Evolutionary conservation across 306 rosid species (phyloP).

Genomic region (Casuarina equisetifolia): DNA sequence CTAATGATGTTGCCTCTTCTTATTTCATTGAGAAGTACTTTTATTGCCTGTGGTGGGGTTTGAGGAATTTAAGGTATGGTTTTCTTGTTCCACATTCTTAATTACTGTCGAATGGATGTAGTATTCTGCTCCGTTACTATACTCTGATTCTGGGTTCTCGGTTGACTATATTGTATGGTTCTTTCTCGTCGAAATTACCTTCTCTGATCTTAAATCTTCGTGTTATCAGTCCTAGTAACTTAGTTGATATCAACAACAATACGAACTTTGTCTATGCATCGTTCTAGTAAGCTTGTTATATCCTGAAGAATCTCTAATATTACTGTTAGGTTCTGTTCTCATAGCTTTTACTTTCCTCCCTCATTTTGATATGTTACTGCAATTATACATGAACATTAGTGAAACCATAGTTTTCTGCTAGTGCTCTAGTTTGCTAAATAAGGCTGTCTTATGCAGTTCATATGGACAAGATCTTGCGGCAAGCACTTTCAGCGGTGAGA

Average conservation of each 20-base stretch:
- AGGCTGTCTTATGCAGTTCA: slow-evolving; percentile 49
- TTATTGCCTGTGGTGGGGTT: slow-evolving; percentile 97
- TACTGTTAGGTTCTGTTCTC: neutral
- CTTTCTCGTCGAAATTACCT: too few relatives aligned
- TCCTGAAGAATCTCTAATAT: neutral
- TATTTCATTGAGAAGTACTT: slow-evolving; percentile 60
- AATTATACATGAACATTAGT: neutral
- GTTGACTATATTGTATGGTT: too few relatives aligned
- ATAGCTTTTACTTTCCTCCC: neutral
- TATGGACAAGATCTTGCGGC: slow-evolving; percentile 71
- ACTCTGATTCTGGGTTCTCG: too few relatives aligned
- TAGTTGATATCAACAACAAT: too few relatives aligned
- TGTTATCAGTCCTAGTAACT: too few relatives aligned
- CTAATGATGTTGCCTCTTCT: slow-evolving; percentile 59
- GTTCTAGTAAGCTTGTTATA: neutral
- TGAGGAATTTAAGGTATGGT: slow-evolving; percentile 66
- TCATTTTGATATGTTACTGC: neutral
- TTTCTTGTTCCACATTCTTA: neutral
- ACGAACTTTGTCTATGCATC: too few relatives aligned
- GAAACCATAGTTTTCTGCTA: neutral
- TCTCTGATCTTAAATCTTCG: too few relatives aligned
- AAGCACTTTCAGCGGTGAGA: slow-evolving; percentile 52
- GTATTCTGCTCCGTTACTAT: too few relatives aligned
- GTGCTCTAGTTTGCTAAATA: slow-evolving; percentile 1
- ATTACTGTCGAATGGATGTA: neutral